Evolutionary conservation across 148 eudicot genomes (phyloP).

Genomic region (Silene conica): DNA sequence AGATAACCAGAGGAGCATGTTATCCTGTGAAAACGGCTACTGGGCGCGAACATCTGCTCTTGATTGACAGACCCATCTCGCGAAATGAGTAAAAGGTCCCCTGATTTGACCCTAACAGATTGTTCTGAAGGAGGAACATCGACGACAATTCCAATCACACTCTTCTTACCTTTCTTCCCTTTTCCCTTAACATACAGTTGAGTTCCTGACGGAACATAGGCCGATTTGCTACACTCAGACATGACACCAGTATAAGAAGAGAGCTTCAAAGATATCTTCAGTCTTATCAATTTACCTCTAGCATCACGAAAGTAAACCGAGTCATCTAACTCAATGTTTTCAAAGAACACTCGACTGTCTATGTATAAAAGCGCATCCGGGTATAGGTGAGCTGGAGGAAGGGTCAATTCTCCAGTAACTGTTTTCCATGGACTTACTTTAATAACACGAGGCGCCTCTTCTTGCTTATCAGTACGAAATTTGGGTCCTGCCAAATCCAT

Average conservation of each 20-base stretch:
- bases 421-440: slow-evolving; percentile 48
- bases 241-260: slow-evolving; percentile 20
- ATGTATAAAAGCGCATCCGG: slow-evolving; percentile 7
- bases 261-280: slow-evolving; percentile 19
- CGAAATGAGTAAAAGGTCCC: slow-evolving; percentile 44
- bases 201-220: slow-evolving; percentile 6
- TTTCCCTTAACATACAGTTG: slow-evolving; percentile 3
- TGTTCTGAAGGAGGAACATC: slow-evolving; percentile 42
- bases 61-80: slow-evolving; percentile 15
- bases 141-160: slow-evolving; percentile 30
- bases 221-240: slow-evolving; percentile 12
- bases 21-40: slow-evolving; percentile 11
- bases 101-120: slow-evolving; percentile 44
- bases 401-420: slow-evolving; percentile 32
- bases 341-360: slow-evolving; percentile 36
- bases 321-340: slow-evolving; percentile 37
- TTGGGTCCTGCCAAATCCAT: slow-evolving; percentile 71
- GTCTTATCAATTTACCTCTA: slow-evolving; percentile 40
- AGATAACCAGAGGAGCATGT: slow-evolving; percentile 18
- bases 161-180: slow-evolving; percentile 28
- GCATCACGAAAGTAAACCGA: slow-evolving; percentile 42
- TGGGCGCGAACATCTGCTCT: not conserved
- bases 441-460: slow-evolving; percentile 45
- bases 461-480: slow-evolving; percentile 46
- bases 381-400: slow-evolving; percentile 20